Percentiles rank a stretch among this genome's conserved stretches.
Evolutionary conservation across 257 asterid genomes (phyloP).

Genomic region (Oldenlandia corymbosa): DNA sequence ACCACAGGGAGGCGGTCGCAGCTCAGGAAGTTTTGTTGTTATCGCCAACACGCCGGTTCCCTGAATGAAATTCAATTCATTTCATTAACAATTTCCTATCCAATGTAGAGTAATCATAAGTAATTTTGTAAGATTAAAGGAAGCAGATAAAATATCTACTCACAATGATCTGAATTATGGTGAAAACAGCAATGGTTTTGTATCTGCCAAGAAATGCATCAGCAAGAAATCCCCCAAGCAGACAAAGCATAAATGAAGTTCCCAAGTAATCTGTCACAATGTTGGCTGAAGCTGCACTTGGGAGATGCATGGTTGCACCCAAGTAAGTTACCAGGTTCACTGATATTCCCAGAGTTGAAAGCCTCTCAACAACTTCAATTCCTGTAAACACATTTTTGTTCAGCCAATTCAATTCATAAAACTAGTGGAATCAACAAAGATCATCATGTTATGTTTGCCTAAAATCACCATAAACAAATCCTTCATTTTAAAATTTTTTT

Average conservation of each 20-base stretch:
- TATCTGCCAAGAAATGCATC: conserved; percentile 87
- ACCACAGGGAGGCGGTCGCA: conserved; percentile 68
- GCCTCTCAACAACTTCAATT: conserved; percentile 39
- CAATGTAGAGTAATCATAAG: too few species aligned
- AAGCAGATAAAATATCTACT: neutral
- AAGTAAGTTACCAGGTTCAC: conserved; percentile 36
- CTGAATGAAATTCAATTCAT: conserved; percentile 23
- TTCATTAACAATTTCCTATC: neutral
- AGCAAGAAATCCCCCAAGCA: conserved; percentile 86
- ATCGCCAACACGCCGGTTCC: conserved; percentile 74
- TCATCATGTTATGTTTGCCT: neutral
- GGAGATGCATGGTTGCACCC: conserved; percentile 32
- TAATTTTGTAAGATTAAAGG: too few species aligned
- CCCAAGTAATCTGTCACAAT: conserved; percentile 91
- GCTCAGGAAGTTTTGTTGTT: conserved; percentile 51
- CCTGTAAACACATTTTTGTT: conserved; percentile 11
- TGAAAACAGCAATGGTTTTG: conserved; percentile 64
- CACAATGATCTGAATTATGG: conserved; percentile 53
- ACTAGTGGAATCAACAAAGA: neutral
- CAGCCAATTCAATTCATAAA: neutral
- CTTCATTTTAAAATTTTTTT: too few species aligned
- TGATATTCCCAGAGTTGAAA: conserved; percentile 39
- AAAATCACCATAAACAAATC: too few species aligned
- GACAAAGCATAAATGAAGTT: conserved; percentile 71
- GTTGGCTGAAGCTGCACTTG: conserved; percentile 56